A percentile compares a stretch with the other conserved stretches of the same genome.
Conservation (phyloP, 2,329 filamentous ascomycete species). For the Pseudogymnoascus verrucosus region DNA sequence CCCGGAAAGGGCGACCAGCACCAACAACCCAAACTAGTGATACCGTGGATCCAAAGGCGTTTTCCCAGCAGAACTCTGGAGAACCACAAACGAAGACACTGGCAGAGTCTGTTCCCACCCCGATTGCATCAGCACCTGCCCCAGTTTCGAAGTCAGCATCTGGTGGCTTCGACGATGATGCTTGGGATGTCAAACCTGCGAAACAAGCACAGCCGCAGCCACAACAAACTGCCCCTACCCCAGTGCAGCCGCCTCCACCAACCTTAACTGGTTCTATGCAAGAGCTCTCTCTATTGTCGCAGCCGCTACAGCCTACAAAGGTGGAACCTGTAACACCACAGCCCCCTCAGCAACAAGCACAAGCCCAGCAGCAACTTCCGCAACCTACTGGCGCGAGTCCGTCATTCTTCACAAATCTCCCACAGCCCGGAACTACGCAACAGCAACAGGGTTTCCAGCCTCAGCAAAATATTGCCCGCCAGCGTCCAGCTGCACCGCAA, state of each 20-base stretch:
- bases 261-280: conserved; percentile 62
- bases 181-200: conserved; percentile 89
- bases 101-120: conserved; percentile 39
- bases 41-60: conserved; percentile 78
- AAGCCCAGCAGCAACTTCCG: conserved; percentile 27
- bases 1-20: conserved; percentile 79
- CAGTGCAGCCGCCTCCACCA: conserved; percentile 36
- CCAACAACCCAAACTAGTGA: conserved; percentile 81
- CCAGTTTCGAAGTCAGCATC: conserved; percentile 39
- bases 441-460: conserved; percentile 22
- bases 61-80: conserved; percentile 54
- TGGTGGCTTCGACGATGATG: conserved; percentile 86
- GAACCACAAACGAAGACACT: conserved; percentile 27
- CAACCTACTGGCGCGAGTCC: conserved; percentile 49
- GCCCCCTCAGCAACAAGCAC: conserved; percentile 27
- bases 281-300: conserved; percentile 56
- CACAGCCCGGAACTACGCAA: conserved; percentile 37
- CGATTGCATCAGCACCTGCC: conserved; percentile 32
- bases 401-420: conserved; percentile 46
- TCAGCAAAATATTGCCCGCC: conserved; percentile 45
- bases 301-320: conserved; percentile 48
- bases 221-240: conserved; percentile 30
- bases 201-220: conserved; percentile 42
- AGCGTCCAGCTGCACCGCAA: conserved; percentile 65
- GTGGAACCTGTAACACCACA: conserved; percentile 27